Conservation (phyloP, 1,139 yeast genomes). For the Keqinozyma sinolaborantium region DNA sequence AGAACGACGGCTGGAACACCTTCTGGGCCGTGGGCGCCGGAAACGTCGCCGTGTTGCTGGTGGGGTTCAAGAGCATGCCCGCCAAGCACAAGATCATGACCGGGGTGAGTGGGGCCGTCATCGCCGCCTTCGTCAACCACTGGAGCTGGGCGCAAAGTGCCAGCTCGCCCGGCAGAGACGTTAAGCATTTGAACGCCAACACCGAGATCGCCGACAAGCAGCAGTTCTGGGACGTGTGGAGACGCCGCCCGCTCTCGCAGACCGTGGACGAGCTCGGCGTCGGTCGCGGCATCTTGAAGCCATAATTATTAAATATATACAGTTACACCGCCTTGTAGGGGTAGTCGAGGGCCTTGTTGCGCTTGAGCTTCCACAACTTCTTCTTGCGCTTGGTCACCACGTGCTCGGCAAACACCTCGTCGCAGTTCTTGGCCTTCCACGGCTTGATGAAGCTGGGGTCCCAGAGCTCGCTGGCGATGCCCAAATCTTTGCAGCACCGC, state of each 20-base stretch:
- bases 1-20: slow-evolving; percentile 49
- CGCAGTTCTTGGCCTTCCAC: slow-evolving; percentile 75
- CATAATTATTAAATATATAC: slow-evolving; percentile 12
- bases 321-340: slow-evolving; percentile 53
- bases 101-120: slow-evolving; percentile 38
- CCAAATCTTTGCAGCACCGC: slow-evolving; percentile 97
- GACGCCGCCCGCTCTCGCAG: slow-evolving; percentile 80
- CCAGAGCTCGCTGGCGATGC: slow-evolving; percentile 96
- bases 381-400: slow-evolving; percentile 77
- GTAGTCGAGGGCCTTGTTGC: slow-evolving; percentile 72
- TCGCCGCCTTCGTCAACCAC: slow-evolving; percentile 39
- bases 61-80: slow-evolving; percentile 42
- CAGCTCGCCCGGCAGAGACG: slow-evolving; percentile 37
- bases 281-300: slow-evolving; percentile 51
- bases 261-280: slow-evolving; percentile 74
- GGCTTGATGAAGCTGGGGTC: slow-evolving; percentile 85
- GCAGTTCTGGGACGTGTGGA: slow-evolving; percentile 78
- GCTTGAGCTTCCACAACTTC: slow-evolving; percentile 83
- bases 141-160: slow-evolving; percentile 43
- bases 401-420: slow-evolving; percentile 85
- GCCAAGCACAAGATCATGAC: slow-evolving; percentile 40
- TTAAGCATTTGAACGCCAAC: slow-evolving; percentile 33
- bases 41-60: slow-evolving; percentile 38
- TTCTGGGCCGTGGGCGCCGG: slow-evolving; percentile 45
- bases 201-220: slow-evolving; percentile 42